A percentile compares a stretch with the other conserved stretches of the same genome.
Conservation (phyloP, 2,329 filamentous ascomycete species). For the Parasarocladium wereldwijsianum region DNA sequence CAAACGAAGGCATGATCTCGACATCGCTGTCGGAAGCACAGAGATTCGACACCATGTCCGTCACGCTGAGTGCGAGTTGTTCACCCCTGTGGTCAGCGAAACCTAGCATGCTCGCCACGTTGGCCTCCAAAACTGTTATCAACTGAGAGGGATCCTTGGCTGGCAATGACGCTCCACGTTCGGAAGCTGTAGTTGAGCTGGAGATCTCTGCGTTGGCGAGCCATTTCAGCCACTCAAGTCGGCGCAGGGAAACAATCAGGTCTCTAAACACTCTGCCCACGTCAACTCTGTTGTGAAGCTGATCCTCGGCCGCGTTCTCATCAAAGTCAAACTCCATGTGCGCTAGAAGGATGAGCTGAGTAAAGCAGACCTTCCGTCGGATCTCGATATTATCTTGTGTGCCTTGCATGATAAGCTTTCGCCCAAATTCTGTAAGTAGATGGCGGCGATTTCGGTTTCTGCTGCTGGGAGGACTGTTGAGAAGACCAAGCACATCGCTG, state of each 20-base stretch:
- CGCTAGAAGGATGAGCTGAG: constrained; percentile 67
- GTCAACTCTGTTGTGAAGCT: constrained; percentile 42
- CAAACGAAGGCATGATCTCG: constrained; percentile 43
- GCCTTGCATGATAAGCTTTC: constrained; percentile 58
- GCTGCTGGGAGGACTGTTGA: constrained; percentile 30
- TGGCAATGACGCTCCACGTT: constrained; percentile 10
- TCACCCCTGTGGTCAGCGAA: constrained; percentile 28
- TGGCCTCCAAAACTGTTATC: constrained; percentile 44
- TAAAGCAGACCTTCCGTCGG: constrained; percentile 61
- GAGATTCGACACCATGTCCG: constrained; percentile 50
- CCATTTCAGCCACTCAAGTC: constrained; percentile 62
- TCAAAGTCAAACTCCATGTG: constrained; percentile 77
- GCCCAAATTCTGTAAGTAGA: constrained; percentile 61
- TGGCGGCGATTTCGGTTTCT: constrained; percentile 28
- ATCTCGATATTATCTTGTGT: constrained; percentile 65
- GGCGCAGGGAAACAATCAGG: constrained; percentile 55
- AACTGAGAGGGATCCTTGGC: constrained; percentile 28
- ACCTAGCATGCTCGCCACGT: constrained; percentile 48
- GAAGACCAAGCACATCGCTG: constrained; percentile 29
- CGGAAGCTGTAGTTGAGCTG: background rate
- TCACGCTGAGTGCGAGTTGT: constrained; percentile 41
- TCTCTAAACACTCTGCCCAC: constrained; percentile 56
- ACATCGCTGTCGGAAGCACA: constrained; percentile 53
- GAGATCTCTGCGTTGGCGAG: constrained; percentile 43
- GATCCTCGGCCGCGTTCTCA: constrained; percentile 59